Conservation (phyloP, 306 rosid species). For the Cicer bijugum region DNA sequence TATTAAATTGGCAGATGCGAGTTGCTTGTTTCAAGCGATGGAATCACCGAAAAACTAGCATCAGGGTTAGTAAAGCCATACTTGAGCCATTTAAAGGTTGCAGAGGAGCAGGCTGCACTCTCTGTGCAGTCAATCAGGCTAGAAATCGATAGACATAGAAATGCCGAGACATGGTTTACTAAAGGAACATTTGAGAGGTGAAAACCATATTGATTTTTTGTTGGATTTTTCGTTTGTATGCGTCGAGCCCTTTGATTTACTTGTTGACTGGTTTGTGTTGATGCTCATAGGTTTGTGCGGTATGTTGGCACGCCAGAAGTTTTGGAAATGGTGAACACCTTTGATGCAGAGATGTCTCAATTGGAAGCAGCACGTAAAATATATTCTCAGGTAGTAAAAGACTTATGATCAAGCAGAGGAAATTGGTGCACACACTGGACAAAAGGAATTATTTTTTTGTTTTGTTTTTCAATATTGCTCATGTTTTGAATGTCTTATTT, state of each 20-base stretch:
- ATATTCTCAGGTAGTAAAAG: conserved; percentile 75
- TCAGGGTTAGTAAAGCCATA: conserved; percentile 91
- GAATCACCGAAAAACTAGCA: conserved; percentile 82
- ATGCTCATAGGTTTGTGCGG: conserved; percentile 77
- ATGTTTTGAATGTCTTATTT: conserved; percentile 45
- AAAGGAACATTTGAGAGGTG: conserved; percentile 99
- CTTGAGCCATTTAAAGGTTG: conserved; percentile 81
- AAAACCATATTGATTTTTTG: background rate
- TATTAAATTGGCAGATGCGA: conserved; percentile 69
- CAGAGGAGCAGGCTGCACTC: conserved; percentile 82
- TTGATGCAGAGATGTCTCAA: conserved; percentile 91
- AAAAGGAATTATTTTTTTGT: background rate
- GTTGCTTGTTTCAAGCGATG: conserved; percentile 74
- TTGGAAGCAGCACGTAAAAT: conserved; percentile 83
- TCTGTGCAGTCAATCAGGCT: conserved; percentile 78
- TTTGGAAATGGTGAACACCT: conserved; percentile 77
- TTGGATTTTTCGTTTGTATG: conserved; percentile 25
- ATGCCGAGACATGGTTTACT: conserved; percentile 82
- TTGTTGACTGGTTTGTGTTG: conserved; percentile 34
- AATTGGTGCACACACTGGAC: conserved; percentile 32
- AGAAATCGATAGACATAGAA: conserved; percentile 66
- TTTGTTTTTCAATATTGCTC: conserved; percentile 23
- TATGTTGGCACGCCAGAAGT: conserved; percentile 90
- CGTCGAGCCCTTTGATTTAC: conserved; percentile 28
- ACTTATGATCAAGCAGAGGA: conserved; percentile 30